A percentile compares a stretch with the other conserved stretches of the same genome.
phyloP scores from a whole-genome alignment of 805 yeast species.

The Dipodascopsis uninucleata region DNA sequence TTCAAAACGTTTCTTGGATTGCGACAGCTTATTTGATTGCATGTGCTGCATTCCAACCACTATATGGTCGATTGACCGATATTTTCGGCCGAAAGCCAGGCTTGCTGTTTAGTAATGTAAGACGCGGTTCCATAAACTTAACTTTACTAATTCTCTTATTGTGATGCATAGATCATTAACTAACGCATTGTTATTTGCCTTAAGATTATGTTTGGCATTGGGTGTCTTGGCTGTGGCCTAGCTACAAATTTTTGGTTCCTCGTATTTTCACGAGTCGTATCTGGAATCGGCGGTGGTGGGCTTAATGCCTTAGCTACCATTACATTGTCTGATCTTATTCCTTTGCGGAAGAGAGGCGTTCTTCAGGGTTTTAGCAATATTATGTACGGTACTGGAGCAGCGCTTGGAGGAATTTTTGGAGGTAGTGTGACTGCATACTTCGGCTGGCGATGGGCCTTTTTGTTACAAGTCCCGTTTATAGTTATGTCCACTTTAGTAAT shows the following conservation, averaged over 20 bases:
- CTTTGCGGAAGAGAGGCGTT: slow-evolving; percentile 62
- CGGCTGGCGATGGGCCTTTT: slow-evolving; percentile 51
- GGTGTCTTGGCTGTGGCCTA: slow-evolving; percentile 50
- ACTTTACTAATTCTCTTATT: no score
- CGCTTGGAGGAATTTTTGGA: slow-evolving; percentile 48
- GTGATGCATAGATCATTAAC: no score
- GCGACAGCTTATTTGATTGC: slow-evolving; percentile 71
- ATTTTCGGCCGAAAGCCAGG: slow-evolving; percentile 46
- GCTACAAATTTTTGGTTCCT: slow-evolving; percentile 26
- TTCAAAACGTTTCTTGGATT: slow-evolving; percentile 61
- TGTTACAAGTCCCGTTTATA: slow-evolving; percentile 40
- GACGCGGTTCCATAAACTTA: no score
- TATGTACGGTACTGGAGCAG: slow-evolving; percentile 64
- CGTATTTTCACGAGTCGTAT: slow-evolving; percentile 50
- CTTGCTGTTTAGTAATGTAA: slow-evolving; percentile 42
- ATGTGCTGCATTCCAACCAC: slow-evolving; percentile 70
- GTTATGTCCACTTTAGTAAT: slow-evolving; percentile 66
- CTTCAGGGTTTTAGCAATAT: slow-evolving; percentile 69
- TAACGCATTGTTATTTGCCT: not conserved
- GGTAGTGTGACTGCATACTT: slow-evolving; percentile 45
- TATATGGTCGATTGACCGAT: slow-evolving; percentile 70
- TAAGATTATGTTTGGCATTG: slow-evolving; percentile 43
- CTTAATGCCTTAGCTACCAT: slow-evolving; percentile 63
- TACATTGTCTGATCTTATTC: slow-evolving; percentile 62
- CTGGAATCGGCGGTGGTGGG: slow-evolving; percentile 80